Evolutionary conservation across 192 early-diverging fungal genomes (phyloP).

Genomic region (Phycomyces blakesleeanus): DNA sequence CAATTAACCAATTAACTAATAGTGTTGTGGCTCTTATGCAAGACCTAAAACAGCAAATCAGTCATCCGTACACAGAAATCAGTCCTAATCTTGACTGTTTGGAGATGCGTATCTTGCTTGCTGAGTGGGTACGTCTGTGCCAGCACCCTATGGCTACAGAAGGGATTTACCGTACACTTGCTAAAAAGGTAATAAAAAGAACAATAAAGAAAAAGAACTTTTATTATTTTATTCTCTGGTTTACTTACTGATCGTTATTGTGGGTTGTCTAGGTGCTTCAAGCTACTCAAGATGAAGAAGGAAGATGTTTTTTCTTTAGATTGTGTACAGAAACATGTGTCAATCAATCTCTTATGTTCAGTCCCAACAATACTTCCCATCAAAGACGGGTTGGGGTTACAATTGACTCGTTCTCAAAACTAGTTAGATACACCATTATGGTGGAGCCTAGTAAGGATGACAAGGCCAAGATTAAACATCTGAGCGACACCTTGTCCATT

Average conservation of each 20-base stretch:
- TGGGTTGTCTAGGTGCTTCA: not conserved
- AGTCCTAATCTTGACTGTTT: conserved; percentile 39
- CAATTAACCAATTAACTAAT: not conserved
- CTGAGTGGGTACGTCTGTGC: conserved; percentile 76
- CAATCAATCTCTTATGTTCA: conserved; percentile 63
- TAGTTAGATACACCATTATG: conserved; percentile 73
- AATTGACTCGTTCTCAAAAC: conserved; percentile 86
- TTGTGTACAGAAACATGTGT: conserved; percentile 83
- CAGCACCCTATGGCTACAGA: conserved; percentile 71
- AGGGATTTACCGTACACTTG: conserved; percentile 58
- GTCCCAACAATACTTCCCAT: conserved; percentile 32
- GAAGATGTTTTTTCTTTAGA: conserved; percentile 87
- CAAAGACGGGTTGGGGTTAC: conserved; percentile 62
- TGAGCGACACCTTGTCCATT: conserved; percentile 82
- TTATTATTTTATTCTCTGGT: too few species aligned
- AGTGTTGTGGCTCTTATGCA: conserved; percentile 36
- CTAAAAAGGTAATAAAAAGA: conserved; percentile 28
- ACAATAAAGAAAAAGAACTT: too few species aligned
- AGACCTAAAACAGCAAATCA: conserved; percentile 11
- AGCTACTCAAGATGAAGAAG: conserved; percentile 64
- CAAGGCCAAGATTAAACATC: conserved; percentile 57
- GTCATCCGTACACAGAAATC: conserved; percentile 20
- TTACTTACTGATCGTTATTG: not conserved
- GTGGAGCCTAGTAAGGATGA: conserved; percentile 48
- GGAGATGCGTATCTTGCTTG: conserved; percentile 54